Conservation (phyloP, 306 rosid genomes). For the Trifolium repens region DNA sequence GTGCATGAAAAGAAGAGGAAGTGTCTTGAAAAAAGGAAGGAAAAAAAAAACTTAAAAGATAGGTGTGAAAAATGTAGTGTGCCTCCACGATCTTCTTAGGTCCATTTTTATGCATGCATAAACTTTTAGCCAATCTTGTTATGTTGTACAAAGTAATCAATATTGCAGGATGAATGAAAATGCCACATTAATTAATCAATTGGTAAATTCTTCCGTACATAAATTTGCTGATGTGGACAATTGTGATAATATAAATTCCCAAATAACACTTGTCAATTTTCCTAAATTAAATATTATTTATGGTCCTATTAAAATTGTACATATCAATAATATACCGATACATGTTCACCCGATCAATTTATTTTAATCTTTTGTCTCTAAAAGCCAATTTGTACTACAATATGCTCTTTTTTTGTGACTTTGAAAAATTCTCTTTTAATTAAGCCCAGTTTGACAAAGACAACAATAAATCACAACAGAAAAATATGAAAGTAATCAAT, state of each 20-base stretch:
- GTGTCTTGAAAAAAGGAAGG: slow-evolving; percentile 21
- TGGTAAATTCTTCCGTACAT: too few species aligned
- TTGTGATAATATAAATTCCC: too few species aligned
- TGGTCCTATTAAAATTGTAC: too few species aligned
- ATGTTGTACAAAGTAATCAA: slow-evolving; percentile 22
- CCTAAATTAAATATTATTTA: too few species aligned
- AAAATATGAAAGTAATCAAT: slow-evolving; percentile 56
- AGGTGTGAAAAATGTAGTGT: slow-evolving; percentile 7
- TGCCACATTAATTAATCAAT: neutral
- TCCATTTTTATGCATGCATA: slow-evolving; percentile 42
- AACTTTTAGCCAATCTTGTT: slow-evolving; percentile 40
- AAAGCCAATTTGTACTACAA: slow-evolving; percentile 50
- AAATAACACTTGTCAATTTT: too few species aligned
- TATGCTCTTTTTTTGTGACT: slow-evolving; percentile 50
- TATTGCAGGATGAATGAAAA: slow-evolving; percentile 43
- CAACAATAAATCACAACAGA: slow-evolving; percentile 49
- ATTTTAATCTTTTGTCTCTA: slow-evolving; percentile 31
- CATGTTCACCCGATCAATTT: neutral
- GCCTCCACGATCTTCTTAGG: slow-evolving; percentile 39
- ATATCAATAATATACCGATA: too few species aligned
- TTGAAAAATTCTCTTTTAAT: slow-evolving; percentile 45
- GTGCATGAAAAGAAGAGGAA: slow-evolving; percentile 46
- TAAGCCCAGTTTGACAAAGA: slow-evolving; percentile 60
- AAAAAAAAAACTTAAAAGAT: neutral
- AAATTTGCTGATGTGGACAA: too few species aligned